These are phyloP conservation scores for Lasiodiplodia hormozganensis DNA, from an alignment of 2,329 filamentous ascomycete species.

Conservation along the genomic window DNA sequence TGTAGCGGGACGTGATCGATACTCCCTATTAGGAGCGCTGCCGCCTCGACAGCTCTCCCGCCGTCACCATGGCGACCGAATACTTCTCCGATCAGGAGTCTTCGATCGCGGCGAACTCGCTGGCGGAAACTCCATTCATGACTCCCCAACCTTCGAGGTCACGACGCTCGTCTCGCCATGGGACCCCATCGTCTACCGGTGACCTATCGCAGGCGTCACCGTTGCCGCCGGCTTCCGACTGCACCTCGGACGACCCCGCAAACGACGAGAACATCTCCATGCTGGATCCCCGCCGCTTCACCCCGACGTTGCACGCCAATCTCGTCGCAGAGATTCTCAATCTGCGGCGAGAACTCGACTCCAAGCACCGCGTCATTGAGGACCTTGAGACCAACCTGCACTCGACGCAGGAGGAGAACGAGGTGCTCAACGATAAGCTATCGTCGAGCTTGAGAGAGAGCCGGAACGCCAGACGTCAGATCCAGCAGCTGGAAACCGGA, in stretches of 20 bases:
- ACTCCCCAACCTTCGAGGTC: conserved; percentile 65
- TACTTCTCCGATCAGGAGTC: conserved; percentile 56
- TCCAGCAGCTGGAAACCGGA: conserved; percentile 86
- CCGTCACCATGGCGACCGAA: conserved; percentile 46
- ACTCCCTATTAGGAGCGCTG: conserved; percentile 20
- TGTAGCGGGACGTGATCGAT: conserved; percentile 5
- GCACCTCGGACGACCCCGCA: conserved; percentile 57
- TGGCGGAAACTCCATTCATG: conserved; percentile 74
- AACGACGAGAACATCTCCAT: conserved; percentile 75
- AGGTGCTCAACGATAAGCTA: conserved; percentile 69
- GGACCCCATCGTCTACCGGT: conserved; percentile 49
- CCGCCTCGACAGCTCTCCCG: background rate
- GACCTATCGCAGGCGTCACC: conserved; percentile 69
- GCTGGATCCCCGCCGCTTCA: conserved; percentile 90
- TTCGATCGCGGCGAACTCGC: conserved; percentile 54
- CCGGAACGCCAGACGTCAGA: conserved; percentile 81
- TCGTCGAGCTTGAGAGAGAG: conserved; percentile 74
- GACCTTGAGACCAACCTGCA: conserved; percentile 79
- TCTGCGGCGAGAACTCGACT: conserved; percentile 86
- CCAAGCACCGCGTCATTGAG: conserved; percentile 86
- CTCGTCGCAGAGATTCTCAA: conserved; percentile 92
- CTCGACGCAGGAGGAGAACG: conserved; percentile 74
- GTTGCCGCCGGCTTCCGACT: conserved; percentile 58
- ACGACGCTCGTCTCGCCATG: conserved; percentile 68
- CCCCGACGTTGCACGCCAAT: conserved; percentile 91